phyloP scores from a whole-genome alignment of 352 stramenopile species.

The Globisporangium spinosum region DNA sequence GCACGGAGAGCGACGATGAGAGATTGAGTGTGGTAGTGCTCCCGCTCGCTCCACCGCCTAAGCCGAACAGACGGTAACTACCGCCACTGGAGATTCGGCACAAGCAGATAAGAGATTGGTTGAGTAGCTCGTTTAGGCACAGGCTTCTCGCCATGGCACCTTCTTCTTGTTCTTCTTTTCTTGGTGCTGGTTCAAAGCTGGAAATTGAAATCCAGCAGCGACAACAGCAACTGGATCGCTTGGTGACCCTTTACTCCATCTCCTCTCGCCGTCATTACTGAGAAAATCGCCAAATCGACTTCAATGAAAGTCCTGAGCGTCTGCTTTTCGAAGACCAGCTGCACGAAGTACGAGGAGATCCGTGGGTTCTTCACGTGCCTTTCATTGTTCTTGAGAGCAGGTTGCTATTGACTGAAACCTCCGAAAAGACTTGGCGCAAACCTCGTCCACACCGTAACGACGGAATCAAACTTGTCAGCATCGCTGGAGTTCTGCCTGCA shows the following conservation, averaged over 20 bases:
- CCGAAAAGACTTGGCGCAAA: neutral
- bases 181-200: neutral
- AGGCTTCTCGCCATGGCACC: neutral
- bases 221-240: neutral
- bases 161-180: neutral
- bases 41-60: neutral
- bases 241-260: conserved; percentile 8
- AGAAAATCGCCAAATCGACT: neutral
- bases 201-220: conserved; percentile 7
- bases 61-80: neutral
- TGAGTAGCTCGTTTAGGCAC: neutral
- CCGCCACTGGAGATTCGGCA: neutral
- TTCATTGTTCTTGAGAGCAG: neutral
- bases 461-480: neutral
- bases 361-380: neutral
- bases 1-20: neutral
- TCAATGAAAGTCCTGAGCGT: neutral
- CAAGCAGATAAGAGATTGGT: conserved; percentile 4
- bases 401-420: neutral
- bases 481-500: conserved; percentile 1
- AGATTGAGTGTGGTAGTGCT: neutral
- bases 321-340: neutral
- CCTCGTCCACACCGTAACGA: neutral
- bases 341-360: conserved; percentile 2
- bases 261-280: neutral